These are phyloP conservation scores for Talaromyces funiculosus DNA, from an alignment of 2,329 filamentous ascomycete genomes.

Conservation along the genomic window DNA sequence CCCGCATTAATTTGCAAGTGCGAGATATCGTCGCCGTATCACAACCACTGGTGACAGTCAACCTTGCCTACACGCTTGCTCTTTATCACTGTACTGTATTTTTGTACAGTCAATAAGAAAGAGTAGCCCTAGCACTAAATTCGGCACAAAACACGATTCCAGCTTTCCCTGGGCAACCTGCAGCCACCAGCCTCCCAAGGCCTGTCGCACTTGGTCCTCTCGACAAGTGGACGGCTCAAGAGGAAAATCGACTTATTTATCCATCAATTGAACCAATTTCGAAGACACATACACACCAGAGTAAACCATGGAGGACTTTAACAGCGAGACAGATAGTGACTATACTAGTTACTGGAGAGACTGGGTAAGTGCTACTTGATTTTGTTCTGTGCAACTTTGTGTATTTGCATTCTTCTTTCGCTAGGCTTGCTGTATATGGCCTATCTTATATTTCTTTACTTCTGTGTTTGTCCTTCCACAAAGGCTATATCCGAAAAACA, in stretches of 20 bases:
- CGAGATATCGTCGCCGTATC: neutral
- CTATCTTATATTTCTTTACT: neutral
- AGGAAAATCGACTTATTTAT: neutral
- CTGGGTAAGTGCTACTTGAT: constrained; percentile 65
- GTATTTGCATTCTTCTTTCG: neutral
- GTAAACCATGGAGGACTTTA: constrained; percentile 83
- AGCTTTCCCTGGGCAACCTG: neutral
- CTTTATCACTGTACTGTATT: neutral
- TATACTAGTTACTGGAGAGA: constrained; percentile 99
- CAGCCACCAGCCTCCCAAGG: constrained; percentile 14
- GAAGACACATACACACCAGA: constrained; percentile 10
- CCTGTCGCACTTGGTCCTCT: constrained; percentile 15
- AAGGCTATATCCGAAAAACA: neutral
- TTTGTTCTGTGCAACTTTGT: constrained; percentile 5
- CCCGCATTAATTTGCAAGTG: constrained; percentile 5
- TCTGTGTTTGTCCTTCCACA: neutral
- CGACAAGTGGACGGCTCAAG: constrained; percentile 13
- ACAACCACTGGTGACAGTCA: neutral
- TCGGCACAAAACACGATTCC: neutral
- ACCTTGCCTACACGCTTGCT: neutral
- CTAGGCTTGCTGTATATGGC: neutral
- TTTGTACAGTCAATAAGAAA: neutral
- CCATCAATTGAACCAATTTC: neutral
- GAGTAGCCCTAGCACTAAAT: neutral
- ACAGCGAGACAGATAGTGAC: constrained; percentile 95